Base-by-base conservation (phyloP, 176 grass and related monocot species). In the Zoysia japonica region DNA sequence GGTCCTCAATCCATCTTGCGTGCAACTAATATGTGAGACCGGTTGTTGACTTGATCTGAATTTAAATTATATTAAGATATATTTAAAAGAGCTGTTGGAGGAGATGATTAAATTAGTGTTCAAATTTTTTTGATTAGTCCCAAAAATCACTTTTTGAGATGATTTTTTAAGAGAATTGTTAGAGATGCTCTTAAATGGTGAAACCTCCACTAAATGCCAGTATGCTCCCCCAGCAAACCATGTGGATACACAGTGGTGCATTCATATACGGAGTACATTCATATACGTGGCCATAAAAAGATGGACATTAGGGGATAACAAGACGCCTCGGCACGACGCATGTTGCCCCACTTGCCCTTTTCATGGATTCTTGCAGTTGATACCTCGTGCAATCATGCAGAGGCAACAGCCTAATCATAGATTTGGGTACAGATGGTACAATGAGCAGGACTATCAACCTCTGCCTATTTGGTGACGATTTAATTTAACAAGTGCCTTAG, bases 191-290 rank as follows among this genome's bases (percentile, higher is more conserved):
- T 28, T 28, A 28, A 28, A 81, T 70, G 20, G 46, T 47, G 72
- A 87, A 57, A 48, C 48, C 79, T 15, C 47, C 47, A 9, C 55
- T 77, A 72, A 87, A 87, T 82, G 85, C 85, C 28, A 28, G 28
- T 66, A 78, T 66, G 74, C 74, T 82, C 72, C 72, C 79, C 74
- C 67, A 41, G 42, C 73, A 47, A 65, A 54, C 49, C 67, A 82
- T 37, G 73, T 49, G 72, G 73, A 43, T 57, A 61, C 47, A 65
- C 17, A 60, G 41, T 72, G 85, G 80, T 82, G 73, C 79, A 71
- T 78, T 65, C 41, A 42, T 49, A 72, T n/a, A 78, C 41, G 41
- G n/a, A n/a, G n/a, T n/a, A n/a, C 79, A 71, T 78, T 65, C 41
- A 42, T 49, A 72, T n/a, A 78, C 41, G 41, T 43, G 66, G 36